Conservation (phyloP, 2,329 filamentous ascomycete species). For the Pseudogymnoascus sp. region DNA sequence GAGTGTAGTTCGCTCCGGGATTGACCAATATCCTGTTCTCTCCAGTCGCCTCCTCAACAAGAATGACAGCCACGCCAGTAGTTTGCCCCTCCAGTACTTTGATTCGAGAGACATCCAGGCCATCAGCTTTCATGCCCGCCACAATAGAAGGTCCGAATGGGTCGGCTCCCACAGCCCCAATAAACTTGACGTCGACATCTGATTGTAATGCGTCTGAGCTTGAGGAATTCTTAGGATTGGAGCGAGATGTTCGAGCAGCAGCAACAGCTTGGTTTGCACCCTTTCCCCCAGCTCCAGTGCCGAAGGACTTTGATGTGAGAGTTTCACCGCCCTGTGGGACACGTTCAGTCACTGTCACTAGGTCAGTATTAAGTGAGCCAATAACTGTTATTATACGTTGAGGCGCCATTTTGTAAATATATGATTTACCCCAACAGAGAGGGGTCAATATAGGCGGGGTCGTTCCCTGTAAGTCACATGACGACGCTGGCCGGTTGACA, state of each 20-base stretch:
- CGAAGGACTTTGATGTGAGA: constrained; percentile 69
- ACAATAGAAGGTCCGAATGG: constrained; percentile 56
- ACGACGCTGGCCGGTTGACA: not conserved
- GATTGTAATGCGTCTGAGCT: constrained; percentile 16
- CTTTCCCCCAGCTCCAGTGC: constrained; percentile 81
- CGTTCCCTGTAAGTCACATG: not conserved
- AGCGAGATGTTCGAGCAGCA: constrained; percentile 69
- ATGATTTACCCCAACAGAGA: not conserved
- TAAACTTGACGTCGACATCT: constrained; percentile 53
- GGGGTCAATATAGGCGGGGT: not conserved
- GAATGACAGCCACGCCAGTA: constrained; percentile 67
- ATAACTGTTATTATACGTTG: constrained; percentile 62
- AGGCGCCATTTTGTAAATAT: constrained; percentile 17
- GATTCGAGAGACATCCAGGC: constrained; percentile 54
- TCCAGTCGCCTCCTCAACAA: constrained; percentile 64
- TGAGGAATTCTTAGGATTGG: constrained; percentile 29
- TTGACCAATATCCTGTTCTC: constrained; percentile 72
- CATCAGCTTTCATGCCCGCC: constrained; percentile 49
- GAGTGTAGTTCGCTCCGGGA: constrained; percentile 58
- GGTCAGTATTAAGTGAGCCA: constrained; percentile 90
- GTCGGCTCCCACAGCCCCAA: constrained; percentile 66
- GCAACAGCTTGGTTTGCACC: constrained; percentile 93
- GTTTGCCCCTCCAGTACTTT: constrained; percentile 37
- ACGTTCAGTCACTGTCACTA: constrained; percentile 79
- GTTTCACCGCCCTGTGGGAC: constrained; percentile 83